phyloP scores from a whole-genome alignment of 306 rosid species.

The Quercus bicolor region DNA sequence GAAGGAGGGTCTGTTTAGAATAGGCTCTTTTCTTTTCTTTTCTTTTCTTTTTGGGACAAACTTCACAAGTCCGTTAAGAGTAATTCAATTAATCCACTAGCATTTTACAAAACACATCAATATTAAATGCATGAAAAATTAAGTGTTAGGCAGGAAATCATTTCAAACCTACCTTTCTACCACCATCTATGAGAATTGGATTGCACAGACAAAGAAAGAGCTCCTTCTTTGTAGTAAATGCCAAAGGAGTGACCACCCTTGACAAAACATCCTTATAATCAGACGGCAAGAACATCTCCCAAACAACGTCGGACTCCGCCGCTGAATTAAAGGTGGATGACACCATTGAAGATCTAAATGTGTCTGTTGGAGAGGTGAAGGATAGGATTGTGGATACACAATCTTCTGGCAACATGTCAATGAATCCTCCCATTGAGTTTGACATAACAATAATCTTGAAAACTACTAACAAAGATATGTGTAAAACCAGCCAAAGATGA shows the following conservation, averaged over 20 bases:
- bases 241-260: constrained; percentile 18
- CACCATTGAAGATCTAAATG: constrained; percentile 35
- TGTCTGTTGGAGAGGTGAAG: constrained; percentile 39
- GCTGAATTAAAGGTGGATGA: constrained; percentile 43
- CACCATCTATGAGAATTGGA: constrained; percentile 46
- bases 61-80: no score
- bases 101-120: no score
- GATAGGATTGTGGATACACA: constrained; percentile 43
- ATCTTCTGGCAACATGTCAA: constrained; percentile 42
- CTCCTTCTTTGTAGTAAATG: constrained; percentile 40
- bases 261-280: constrained; percentile 40
- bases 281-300: constrained; percentile 55
- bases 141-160: not conserved
- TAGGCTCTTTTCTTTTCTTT: no score
- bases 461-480: not conserved
- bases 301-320: constrained; percentile 42
- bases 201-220: constrained; percentile 39
- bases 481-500: no score
- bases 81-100: no score
- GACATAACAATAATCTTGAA: not conserved
- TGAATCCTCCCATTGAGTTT: not conserved
- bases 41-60: no score
- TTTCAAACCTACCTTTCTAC: constrained; percentile 32
- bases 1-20: no score
- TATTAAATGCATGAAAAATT: not conserved